phyloP scores from a whole-genome alignment of 2,329 filamentous ascomycete species.

The Xylogone sp. region DNA sequence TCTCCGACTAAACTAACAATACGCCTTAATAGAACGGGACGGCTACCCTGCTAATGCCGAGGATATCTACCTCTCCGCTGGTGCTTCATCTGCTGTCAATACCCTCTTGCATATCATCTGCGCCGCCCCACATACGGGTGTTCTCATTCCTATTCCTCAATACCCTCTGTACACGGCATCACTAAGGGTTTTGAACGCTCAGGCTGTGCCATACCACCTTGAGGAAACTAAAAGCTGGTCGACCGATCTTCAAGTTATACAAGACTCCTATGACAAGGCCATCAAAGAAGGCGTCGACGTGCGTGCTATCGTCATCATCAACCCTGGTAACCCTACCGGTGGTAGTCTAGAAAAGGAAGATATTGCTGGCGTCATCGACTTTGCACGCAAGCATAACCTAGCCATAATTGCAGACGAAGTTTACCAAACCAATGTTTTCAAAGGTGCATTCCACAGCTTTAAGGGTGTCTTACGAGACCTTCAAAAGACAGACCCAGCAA shows the following conservation, averaged over 20 bases:
- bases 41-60: conserved; percentile 78
- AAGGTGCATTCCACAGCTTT: conserved; percentile 92
- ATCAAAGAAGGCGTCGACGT: conserved; percentile 77
- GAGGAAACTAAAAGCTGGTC: conserved; percentile 86
- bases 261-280: conserved; percentile 68
- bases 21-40: conserved; percentile 60
- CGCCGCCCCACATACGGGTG: conserved; percentile 68
- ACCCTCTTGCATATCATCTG: conserved; percentile 89
- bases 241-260: conserved; percentile 78
- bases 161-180: conserved; percentile 98
- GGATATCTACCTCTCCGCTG: conserved; percentile 85
- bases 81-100: conserved; percentile 92
- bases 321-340: conserved; percentile 96
- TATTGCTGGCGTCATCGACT: conserved; percentile 79
- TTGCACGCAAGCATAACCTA: conserved; percentile 79
- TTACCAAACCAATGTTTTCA: conserved; percentile 98
- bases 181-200: conserved; percentile 78
- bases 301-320: conserved; percentile 93
- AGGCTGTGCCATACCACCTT: conserved; percentile 88
- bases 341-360: conserved; percentile 77
- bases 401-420: conserved; percentile 96
- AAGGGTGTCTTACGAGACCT: conserved; percentile 81
- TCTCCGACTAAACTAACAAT: conserved; percentile 3
- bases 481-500: conserved; percentile 69
- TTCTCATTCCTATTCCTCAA: conserved; percentile 94